Evolutionary conservation across 495 filamentous ascomycete species (phyloP).

Genomic region (Talaromyces thailandensis): DNA sequence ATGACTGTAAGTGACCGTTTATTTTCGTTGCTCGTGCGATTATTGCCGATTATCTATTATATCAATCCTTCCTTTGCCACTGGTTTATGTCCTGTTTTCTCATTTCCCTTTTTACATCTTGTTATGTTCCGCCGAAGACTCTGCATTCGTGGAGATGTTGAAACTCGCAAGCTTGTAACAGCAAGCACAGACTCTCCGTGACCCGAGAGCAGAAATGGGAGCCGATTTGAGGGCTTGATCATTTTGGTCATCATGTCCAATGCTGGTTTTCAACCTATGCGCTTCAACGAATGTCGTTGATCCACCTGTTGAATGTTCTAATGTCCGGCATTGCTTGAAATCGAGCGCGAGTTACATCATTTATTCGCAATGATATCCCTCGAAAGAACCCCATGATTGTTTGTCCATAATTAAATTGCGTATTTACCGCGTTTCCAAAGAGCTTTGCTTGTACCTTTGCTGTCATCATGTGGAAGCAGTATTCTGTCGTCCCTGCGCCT

Average conservation of each 20-base stretch:
- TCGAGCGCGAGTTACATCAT: not conserved
- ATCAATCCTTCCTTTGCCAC: not conserved
- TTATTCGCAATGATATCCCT: not conserved
- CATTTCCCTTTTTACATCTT: not conserved
- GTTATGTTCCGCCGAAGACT: not conserved
- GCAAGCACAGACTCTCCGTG: not conserved
- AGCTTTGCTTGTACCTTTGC: not conserved
- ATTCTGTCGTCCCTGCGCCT: slow-evolving; percentile 1
- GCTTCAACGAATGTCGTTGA: not conserved
- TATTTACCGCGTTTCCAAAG: not conserved
- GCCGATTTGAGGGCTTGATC: not conserved
- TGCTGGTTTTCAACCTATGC: not conserved
- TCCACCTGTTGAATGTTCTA: not conserved
- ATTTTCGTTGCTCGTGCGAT: not conserved
- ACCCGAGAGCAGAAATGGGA: not conserved
- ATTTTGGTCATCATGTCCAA: not conserved
- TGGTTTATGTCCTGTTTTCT: not conserved
- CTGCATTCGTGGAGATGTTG: not conserved
- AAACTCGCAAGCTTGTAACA: not conserved
- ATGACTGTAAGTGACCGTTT: slow-evolving; percentile 6
- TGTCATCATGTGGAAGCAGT: not conserved
- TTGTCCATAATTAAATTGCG: not conserved
- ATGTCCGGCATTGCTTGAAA: not conserved
- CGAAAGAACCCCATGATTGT: not conserved
- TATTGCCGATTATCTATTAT: not conserved